Conservation (phyloP, 257 asterid genomes). For the Rubia yunnanensis region DNA sequence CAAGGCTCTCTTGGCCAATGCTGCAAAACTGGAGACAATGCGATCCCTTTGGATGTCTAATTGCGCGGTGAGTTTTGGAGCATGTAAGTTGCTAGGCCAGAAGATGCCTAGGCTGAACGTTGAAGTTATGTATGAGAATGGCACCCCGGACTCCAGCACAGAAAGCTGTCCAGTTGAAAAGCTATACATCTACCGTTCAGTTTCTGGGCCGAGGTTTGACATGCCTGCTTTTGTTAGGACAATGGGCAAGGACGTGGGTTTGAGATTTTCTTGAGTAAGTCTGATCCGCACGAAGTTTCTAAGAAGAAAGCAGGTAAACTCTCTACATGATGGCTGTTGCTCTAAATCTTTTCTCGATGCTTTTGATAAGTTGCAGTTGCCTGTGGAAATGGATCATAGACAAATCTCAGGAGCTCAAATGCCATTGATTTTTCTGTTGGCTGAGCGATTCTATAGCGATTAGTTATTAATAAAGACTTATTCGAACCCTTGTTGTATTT, state of each 20-base stretch:
- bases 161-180: constrained; percentile 66
- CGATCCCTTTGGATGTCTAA: constrained; percentile 99
- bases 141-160: constrained; percentile 69
- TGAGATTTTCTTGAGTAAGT: constrained; percentile 24
- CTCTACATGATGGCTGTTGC: constrained; percentile 16
- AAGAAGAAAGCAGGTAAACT: constrained; percentile 34
- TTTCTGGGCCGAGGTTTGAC: constrained; percentile 76
- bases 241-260: constrained; percentile 40
- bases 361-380: constrained; percentile 29
- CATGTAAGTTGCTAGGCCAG: constrained; percentile 77
- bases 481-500: constrained; percentile 14
- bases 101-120: constrained; percentile 79
- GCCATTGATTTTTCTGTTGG: constrained; percentile 50
- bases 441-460: constrained; percentile 37
- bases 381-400: constrained; percentile 21
- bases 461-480: constrained; percentile 30
- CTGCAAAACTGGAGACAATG: constrained; percentile 98
- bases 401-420: constrained; percentile 32
- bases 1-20: constrained; percentile 89
- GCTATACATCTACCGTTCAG: constrained; percentile 71
- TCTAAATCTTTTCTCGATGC: constrained; percentile 22
- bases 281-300: neutral
- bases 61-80: constrained; percentile 84
- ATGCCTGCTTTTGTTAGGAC: constrained; percentile 85
- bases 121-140: constrained; percentile 90